These are phyloP conservation scores for Parsonsia alboflavescens DNA, from an alignment of 257 asterid genomes.

Conservation along the genomic window DNA sequence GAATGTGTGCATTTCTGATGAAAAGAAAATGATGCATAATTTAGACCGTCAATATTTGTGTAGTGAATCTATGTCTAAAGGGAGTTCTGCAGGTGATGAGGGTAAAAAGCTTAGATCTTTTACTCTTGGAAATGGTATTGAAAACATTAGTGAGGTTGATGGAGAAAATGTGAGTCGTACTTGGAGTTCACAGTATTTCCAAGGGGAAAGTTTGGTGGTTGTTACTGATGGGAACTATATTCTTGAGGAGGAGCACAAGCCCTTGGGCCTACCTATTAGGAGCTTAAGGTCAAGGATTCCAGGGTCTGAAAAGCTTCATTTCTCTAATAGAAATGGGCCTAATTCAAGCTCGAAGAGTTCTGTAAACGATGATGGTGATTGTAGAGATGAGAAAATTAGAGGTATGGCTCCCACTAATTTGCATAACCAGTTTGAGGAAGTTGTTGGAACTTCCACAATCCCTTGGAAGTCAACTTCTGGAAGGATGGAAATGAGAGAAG, in stretches of 20 bases:
- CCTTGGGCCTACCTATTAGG: conserved; percentile 76
- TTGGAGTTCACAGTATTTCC: conserved; percentile 39
- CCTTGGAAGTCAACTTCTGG: conserved; percentile 51
- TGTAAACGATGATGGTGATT: conserved; percentile 21
- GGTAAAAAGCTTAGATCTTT: conserved; percentile 37
- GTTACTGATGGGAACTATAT: conserved; percentile 40
- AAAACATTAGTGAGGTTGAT: conserved; percentile 13
- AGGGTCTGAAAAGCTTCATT: conserved; percentile 29
- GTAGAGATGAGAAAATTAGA: conserved; percentile 33
- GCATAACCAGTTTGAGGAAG: conserved; percentile 58
- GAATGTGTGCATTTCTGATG: conserved; percentile 44
- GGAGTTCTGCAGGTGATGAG: conserved; percentile 24
- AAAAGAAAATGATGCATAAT: conserved; percentile 24
- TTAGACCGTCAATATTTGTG: conserved; percentile 22
- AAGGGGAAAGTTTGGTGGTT: conserved; percentile 53
- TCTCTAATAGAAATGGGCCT: conserved; percentile 10
- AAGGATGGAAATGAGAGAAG: conserved; percentile 37
- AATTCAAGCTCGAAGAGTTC: conserved; percentile 22
- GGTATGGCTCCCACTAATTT: conserved; percentile 52
- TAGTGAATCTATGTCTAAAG: conserved; percentile 15
- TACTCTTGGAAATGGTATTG: conserved; percentile 18
- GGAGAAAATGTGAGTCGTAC: conserved; percentile 25
- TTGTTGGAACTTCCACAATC: conserved; percentile 28
- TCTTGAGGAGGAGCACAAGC: conserved; percentile 41
- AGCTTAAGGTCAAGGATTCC: conserved; percentile 49